Evolutionary conservation across 306 rosid species (phyloP), one percentile per base, ranked within the genome.

Genomic region (Carpinus fangiana): DNA sequence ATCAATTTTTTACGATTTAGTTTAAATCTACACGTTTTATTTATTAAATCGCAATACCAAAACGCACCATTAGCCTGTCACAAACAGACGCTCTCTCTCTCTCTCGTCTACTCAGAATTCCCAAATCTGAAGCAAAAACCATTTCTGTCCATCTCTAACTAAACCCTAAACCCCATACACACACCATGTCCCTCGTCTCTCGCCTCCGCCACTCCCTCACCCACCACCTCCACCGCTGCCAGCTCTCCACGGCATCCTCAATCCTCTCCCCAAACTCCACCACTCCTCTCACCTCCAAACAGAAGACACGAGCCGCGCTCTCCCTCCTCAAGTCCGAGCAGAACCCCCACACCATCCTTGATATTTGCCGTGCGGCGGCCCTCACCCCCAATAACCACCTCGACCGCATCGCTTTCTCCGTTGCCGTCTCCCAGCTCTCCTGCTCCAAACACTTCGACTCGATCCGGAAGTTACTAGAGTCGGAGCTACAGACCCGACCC

Each of bases 291-390:
- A 46, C 93, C 62, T 60, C 94, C 0, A 83, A 78, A 17, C 82
- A 87, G 38, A 90, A 92, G 62, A 43, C 89, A 20, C 82, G 83
- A 43, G 80, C 82, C 76, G 93, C 94, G 12, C 80, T 94, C 26
- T 11, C 66, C 50, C 96, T 82, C 48, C 81, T 94, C 84, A 90
- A 90, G 48, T 0, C 89, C 28, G 98, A 94, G 83, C 74, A 85
- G 1, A 89, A 92, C 80, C 97, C 97, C 0, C 83, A 86, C 60
- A 87, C 80, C 52, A 87, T 92, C 84, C 55, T 92, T 45, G 90
- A 86, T 0, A 88, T 94, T 72, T 94, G 98, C 84, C 88, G 91
- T 72, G 88, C 96, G 43, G 97, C 94, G 10, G 72, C 88, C 10
- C 92, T 94, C 76, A 82, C 92, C 4, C 94, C 96, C 2, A 89